Percentiles rank a stretch among this genome's conserved stretches.
phyloP scores from a whole-genome alignment of 2,329 filamentous ascomycete genomes.

The Aureobasidium sp. region DNA sequence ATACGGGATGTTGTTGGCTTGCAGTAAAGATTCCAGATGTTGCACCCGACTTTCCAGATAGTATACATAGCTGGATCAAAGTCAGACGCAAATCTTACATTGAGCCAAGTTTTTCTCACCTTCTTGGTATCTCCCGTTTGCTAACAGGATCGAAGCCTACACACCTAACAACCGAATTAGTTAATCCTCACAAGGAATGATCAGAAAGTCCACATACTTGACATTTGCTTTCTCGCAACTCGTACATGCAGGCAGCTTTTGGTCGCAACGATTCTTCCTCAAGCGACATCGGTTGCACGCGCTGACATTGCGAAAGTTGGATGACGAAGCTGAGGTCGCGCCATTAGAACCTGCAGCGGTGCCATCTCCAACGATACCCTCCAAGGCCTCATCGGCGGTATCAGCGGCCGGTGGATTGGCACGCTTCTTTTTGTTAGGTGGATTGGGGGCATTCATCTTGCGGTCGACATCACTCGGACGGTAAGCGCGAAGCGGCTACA shows the following conservation, averaged over 20 bases:
- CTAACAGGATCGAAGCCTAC: constrained; percentile 96
- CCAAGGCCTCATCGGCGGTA: not conserved
- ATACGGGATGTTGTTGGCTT: constrained; percentile 62
- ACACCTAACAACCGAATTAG: constrained; percentile 42
- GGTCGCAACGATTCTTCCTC: constrained; percentile 92
- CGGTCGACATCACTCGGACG: constrained; percentile 11
- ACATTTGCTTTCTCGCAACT: constrained; percentile 90
- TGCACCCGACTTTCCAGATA: constrained; percentile 83
- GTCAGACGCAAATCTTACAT: not conserved
- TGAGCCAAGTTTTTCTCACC: constrained; percentile 30
- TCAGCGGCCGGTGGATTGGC: constrained; percentile 1
- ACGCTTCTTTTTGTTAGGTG: constrained; percentile 17
- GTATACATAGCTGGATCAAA: constrained; percentile 69
- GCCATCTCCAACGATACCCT: not conserved
- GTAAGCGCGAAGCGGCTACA: constrained; percentile 13
- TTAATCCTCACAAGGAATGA: not conserved
- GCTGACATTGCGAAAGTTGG: constrained; percentile 56
- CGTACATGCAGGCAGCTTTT: constrained; percentile 81
- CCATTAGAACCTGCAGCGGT: constrained; percentile 2
- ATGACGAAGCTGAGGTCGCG: constrained; percentile 58
- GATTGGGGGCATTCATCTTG: constrained; percentile 14
- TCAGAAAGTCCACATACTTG: constrained; percentile 35
- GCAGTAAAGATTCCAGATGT: constrained; percentile 72
- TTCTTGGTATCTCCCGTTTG: constrained; percentile 87
- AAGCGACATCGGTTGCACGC: constrained; percentile 89